Evolutionary conservation across 352 stramenopile species (phyloP), one percentile per base, ranked within the genome.

Genomic region (Lagenidium giganteum): DNA sequence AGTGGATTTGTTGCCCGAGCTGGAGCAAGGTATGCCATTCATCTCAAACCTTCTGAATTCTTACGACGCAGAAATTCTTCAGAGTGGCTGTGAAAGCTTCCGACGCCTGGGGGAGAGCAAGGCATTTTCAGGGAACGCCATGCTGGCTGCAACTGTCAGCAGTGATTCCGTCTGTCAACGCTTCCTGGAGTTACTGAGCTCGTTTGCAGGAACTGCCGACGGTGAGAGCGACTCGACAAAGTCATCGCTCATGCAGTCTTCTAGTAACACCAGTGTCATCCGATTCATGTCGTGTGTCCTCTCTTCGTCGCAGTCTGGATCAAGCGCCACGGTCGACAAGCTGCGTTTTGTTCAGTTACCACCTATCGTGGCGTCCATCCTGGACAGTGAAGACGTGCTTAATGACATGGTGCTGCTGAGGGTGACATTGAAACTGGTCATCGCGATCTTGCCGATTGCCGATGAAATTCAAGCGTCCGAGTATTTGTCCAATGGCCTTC

Each of bases 381-480:
- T 87, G 25, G 56, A 47, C 3, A 68, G 66, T 20, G 54, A 68
- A 23, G 57, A 62, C 20, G 54, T 77, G 21, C 40, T 75, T 11
- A 51, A 48, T 9, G 75, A 87, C 28, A 67, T 70, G 8, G 43
- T 62, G 28, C 41, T 83, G 13, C 42, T 87, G 4, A 60, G 65
- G 3, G 75, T 83, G 25, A 77, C 67, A 1, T 56, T 87, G 21
- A 80, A 82, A 51, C 43, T 85, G 5, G 54, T 81, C 23, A 63
- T 77, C 18, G 67, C 53, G 16, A 49, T 85, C 11, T 42, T 85
- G 12, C 67, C 75, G 5, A 62, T 65, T 34, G 25, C 42, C 3
- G 58, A 77, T 35, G 60, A 67, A 18, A 29, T 74, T 14, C n/a
- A n/a, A n/a, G n/a, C n/a, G n/a, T n/a, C n/a, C n/a, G n/a, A n/a